Percentiles rank a stretch among this genome's conserved stretches.
Evolutionary conservation across 805 yeast species (phyloP).

Genomic region (Scheffersomyces coipomensis): DNA sequence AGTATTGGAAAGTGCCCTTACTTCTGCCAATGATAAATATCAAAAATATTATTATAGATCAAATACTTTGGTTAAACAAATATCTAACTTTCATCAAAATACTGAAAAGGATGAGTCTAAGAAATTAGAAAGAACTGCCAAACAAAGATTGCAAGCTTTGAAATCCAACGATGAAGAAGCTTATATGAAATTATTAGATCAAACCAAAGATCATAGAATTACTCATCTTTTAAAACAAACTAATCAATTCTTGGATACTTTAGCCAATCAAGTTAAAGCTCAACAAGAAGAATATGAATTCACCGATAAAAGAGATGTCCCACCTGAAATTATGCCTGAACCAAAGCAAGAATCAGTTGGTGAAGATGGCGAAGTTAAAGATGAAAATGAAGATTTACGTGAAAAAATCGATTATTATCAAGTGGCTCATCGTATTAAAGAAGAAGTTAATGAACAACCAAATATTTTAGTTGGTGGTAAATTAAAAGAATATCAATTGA

Average conservation of each 20-base stretch:
- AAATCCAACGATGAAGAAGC: conserved; percentile 89
- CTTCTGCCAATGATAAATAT: conserved; percentile 16
- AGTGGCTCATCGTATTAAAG: conserved; percentile 76
- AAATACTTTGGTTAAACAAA: conserved; percentile 28
- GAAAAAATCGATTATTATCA: conserved; percentile 77
- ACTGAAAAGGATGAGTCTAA: conserved; percentile 76
- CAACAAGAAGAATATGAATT: conserved; percentile 58
- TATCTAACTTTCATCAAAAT: conserved; percentile 49
- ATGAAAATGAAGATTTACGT: conserved; percentile 49
- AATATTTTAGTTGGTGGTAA: conserved; percentile 71
- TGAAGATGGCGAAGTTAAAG: conserved; percentile 24
- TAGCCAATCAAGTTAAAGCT: conserved; percentile 74
- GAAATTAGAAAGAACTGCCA: conserved; percentile 77
- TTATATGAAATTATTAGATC: conserved; percentile 76
- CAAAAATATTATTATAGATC: conserved; percentile 22
- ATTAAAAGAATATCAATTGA: conserved; percentile 71
- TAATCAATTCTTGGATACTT: conserved; percentile 70
- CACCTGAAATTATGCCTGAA: conserved; percentile 32
- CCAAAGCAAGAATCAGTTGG: conserved; percentile 9
- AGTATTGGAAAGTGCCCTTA: conserved; percentile 26
- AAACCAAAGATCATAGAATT: conserved; percentile 84
- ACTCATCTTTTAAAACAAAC: conserved; percentile 82
- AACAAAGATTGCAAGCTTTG: conserved; percentile 82
- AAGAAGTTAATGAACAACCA: conserved; percentile 66
- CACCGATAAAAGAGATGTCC: conserved; percentile 17